These are phyloP conservation scores for Mrakia frigida DNA, from an alignment of 768 basidiomycete genomes.

Conservation along the genomic window DNA sequence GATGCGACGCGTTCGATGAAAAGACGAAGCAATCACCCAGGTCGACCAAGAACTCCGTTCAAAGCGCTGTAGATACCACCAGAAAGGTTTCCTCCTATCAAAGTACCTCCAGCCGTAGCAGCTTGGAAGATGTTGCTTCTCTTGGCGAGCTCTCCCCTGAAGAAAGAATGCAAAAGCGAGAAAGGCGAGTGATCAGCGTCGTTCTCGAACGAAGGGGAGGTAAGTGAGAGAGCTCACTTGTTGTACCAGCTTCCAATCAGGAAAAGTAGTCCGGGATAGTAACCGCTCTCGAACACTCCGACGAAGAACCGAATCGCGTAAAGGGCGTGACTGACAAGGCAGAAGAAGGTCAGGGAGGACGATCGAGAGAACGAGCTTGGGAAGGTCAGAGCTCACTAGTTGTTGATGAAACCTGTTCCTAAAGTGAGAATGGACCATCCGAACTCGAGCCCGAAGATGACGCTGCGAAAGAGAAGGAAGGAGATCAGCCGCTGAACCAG, in stretches of 20 bases:
- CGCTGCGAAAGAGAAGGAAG: neutral
- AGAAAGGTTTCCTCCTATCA: neutral
- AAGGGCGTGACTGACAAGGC: neutral
- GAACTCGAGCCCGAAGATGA: slow-evolving; percentile 34
- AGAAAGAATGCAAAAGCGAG: neutral
- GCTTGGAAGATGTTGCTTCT: slow-evolving; percentile 16
- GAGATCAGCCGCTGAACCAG: too few species aligned
- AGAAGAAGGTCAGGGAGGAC: neutral
- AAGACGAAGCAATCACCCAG: neutral
- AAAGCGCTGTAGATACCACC: neutral
- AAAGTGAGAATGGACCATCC: slow-evolving; percentile 33
- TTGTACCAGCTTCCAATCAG: slow-evolving; percentile 16
- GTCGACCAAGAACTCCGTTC: neutral
- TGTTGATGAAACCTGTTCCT: slow-evolving; percentile 32
- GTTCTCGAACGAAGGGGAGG: neutral
- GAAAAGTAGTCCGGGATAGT: slow-evolving; percentile 14
- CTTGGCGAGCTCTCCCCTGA: slow-evolving; percentile 16
- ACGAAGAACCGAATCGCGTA: slow-evolving; percentile 3
- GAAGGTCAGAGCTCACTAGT: neutral
- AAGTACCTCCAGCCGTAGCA: neutral
- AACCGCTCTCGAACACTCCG: neutral
- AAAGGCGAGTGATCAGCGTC: neutral
- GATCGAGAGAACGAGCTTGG: too few species aligned
- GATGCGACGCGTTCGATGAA: too few species aligned
- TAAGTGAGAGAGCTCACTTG: neutral